These are phyloP conservation scores for Rhizopogon vinicolor DNA, from an alignment of 768 basidiomycete species.

Conservation along the genomic window DNA sequence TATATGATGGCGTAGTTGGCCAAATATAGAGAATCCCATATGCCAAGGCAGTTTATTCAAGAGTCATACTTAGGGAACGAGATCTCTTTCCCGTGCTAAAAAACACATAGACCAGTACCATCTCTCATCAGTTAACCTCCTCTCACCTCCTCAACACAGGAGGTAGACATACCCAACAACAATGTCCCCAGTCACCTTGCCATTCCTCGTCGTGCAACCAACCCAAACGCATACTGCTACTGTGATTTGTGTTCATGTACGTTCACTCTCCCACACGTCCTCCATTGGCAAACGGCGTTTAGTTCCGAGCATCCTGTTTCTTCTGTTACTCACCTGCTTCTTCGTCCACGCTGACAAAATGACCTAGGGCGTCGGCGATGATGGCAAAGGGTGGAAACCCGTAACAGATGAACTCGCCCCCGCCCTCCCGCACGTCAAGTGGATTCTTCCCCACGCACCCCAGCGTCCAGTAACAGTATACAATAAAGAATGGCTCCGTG, in stretches of 20 bases:
- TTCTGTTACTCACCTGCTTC: conserved; percentile 3
- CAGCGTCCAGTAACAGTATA: conserved; percentile 68
- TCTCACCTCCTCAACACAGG: not conserved
- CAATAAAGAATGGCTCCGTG: conserved; percentile 68
- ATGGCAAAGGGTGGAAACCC: conserved; percentile 72
- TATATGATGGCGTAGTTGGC: not conserved
- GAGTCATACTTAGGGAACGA: not conserved
- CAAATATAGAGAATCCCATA: not conserved
- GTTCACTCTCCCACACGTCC: conserved; percentile 17
- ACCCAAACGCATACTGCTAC: conserved; percentile 72
- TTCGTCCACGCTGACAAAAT: conserved; percentile 3
- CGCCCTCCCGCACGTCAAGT: conserved; percentile 73
- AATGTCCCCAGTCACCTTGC: not conserved
- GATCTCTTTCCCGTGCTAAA: not conserved
- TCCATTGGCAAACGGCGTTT: not conserved
- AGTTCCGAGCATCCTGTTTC: not conserved
- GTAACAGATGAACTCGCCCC: conserved; percentile 66
- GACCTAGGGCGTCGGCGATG: conserved; percentile 68
- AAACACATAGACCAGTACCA: not conserved
- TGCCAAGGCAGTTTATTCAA: not conserved
- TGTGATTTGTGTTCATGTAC: conserved; percentile 85
- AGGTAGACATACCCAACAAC: not conserved
- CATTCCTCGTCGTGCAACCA: conserved; percentile 49
- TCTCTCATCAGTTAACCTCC: not conserved
- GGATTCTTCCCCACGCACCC: conserved; percentile 50